phyloP scores from a whole-genome alignment of 164 flowering plant species.

The Vitis cinerea region DNA sequence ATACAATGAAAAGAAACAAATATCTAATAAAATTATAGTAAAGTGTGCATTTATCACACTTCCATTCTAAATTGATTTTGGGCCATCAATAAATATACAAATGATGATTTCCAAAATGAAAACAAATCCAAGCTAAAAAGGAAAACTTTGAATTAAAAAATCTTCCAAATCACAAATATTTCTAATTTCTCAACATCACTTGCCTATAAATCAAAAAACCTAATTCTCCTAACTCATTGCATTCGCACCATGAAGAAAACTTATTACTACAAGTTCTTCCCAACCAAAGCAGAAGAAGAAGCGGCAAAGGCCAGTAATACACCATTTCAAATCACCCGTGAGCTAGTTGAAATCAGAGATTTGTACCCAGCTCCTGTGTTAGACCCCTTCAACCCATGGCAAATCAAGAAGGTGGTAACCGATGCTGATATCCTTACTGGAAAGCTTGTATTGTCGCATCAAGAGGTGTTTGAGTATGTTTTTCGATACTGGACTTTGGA shows the following conservation, averaged over 20 bases:
- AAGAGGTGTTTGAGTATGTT: background rate
- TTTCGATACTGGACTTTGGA: background rate
- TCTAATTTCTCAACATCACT: too few relatives aligned
- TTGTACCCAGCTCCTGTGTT: slow-evolving; percentile 3
- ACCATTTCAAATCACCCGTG: background rate
- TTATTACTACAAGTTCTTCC: slow-evolving; percentile 9
- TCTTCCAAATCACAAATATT: too few relatives aligned
- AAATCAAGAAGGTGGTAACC: slow-evolving; percentile 1
- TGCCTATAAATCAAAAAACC: too few relatives aligned
- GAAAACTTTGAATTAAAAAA: too few relatives aligned
- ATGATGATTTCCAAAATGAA: too few relatives aligned
- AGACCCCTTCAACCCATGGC: slow-evolving; percentile 16
- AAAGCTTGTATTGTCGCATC: background rate
- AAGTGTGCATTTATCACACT: too few relatives aligned
- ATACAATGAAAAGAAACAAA: too few relatives aligned
- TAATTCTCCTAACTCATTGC: too few relatives aligned
- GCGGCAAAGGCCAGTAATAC: background rate
- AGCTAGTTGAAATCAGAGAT: slow-evolving; percentile 4
- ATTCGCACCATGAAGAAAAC: slow-evolving; percentile 5
- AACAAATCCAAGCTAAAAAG: too few relatives aligned
- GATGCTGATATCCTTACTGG: background rate
- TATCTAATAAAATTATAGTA: too few relatives aligned
- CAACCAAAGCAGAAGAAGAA: slow-evolving; percentile 13
- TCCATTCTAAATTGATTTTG: too few relatives aligned
- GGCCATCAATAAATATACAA: too few relatives aligned